phyloP scores from a whole-genome alignment of 305 asterid species.

The Nicotiana rustica region DNA sequence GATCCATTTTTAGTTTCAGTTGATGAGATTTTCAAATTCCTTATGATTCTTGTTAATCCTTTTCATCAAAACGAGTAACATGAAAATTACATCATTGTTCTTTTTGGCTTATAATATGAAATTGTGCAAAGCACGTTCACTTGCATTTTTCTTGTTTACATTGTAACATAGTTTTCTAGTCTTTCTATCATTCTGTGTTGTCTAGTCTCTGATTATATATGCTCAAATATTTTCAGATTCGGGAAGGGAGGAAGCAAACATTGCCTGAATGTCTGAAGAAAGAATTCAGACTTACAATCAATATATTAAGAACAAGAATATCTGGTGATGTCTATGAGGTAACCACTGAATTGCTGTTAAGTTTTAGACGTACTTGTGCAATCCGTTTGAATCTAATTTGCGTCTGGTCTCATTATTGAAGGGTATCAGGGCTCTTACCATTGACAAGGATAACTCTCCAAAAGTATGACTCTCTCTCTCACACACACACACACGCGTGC shows the following conservation, averaged over 20 bases:
- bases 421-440: conserved; percentile 89
- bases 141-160: background rate
- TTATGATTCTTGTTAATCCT: background rate
- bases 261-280: conserved; percentile 77
- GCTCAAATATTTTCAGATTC: conserved; percentile 56
- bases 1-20: background rate
- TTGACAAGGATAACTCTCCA: conserved; percentile 89
- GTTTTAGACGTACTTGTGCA: background rate
- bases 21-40: background rate
- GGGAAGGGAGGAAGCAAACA: conserved; percentile 82
- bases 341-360: conserved; percentile 15
- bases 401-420: conserved; percentile 37
- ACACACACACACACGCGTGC: background rate
- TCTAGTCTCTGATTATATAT: background rate
- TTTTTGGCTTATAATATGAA: background rate
- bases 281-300: conserved; percentile 85
- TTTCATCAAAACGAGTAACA: background rate
- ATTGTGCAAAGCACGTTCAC: background rate
- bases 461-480: conserved; percentile 56
- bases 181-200: background rate
- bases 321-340: conserved; percentile 95
- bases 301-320: conserved; percentile 62
- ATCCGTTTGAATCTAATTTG: background rate
- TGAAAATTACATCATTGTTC: background rate
- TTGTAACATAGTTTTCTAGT: background rate